Conservation (phyloP, 73 alveolate species). For the Symbiodinium pilosum region DNA sequence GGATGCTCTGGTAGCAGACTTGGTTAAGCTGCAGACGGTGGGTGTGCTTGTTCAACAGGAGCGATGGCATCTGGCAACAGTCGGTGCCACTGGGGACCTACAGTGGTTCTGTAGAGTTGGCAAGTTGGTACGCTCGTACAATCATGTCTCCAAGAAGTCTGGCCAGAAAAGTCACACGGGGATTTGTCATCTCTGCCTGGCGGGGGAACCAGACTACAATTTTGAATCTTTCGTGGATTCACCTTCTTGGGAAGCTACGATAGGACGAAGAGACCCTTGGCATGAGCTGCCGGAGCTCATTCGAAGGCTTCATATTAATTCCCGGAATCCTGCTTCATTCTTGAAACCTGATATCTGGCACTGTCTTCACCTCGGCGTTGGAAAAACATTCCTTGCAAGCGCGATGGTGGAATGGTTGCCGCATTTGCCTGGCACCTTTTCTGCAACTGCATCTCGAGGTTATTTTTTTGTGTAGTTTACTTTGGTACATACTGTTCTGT, state of each 20-base stretch:
- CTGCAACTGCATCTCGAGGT: neutral
- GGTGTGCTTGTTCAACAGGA: neutral
- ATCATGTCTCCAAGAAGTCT: neutral
- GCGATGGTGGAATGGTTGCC: neutral
- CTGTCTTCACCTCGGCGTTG: neutral
- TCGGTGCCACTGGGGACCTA: neutral
- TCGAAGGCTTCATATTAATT: neutral
- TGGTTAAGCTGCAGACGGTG: neutral
- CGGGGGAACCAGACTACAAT: neutral
- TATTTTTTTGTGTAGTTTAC: no score
- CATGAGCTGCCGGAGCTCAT: neutral
- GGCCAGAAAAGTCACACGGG: neutral
- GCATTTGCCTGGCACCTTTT: no score
- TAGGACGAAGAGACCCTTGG: neutral
- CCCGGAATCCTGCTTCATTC: neutral
- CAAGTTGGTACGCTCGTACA: neutral
- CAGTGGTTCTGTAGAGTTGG: neutral
- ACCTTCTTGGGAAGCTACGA: neutral
- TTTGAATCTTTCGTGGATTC: neutral
- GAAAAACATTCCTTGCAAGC: neutral
- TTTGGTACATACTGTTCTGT: no score
- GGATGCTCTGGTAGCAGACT: neutral
- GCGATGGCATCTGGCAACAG: neutral
- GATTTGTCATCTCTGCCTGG: neutral
- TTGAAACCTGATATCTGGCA: neutral